Percentiles rank a stretch among this genome's conserved stretches.
Evolutionary conservation across 1,284 basidiomycete species (phyloP).

Genomic region (Papiliotrema flavescens): DNA sequence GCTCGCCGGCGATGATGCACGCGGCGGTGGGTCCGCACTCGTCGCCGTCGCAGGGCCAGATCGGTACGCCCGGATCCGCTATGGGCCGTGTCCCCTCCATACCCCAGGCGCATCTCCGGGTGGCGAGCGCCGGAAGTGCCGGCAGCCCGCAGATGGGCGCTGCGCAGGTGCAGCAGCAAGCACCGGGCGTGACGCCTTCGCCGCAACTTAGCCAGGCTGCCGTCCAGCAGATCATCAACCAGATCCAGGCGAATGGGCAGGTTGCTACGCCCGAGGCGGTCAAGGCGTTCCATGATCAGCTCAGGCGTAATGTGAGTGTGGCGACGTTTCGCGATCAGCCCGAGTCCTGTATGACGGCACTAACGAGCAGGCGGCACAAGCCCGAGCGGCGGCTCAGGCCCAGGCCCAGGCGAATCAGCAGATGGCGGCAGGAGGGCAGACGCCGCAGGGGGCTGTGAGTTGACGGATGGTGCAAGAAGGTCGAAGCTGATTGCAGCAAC

Average conservation of each 20-base stretch:
- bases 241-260: constrained; percentile 30
- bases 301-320: constrained; percentile 25
- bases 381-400: constrained; percentile 8
- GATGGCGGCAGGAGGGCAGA: constrained; percentile 11
- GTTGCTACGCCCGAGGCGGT: constrained; percentile 33
- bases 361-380: constrained; percentile 6
- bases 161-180: constrained; percentile 7
- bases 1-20: constrained; percentile 11
- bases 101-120: constrained; percentile 17
- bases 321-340: background rate
- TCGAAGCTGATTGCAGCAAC: constrained; percentile 7
- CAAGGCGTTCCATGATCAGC: constrained; percentile 19
- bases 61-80: constrained; percentile 4
- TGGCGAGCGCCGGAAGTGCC: constrained; percentile 4
- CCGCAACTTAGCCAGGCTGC: constrained; percentile 14
- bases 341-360: background rate
- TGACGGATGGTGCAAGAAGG: background rate
- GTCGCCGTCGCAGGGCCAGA: constrained; percentile 11
- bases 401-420: constrained; percentile 6
- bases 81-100: constrained; percentile 18
- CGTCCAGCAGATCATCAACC: constrained; percentile 32
- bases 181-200: background rate
- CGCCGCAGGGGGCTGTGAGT: constrained; percentile 16
- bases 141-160: constrained; percentile 7
- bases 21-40: background rate